Evolutionary conservation across 2,329 filamentous ascomycete species (phyloP), one percentile per base, ranked within the genome.

Genomic region (Aotearoamyces nothofagi): DNA sequence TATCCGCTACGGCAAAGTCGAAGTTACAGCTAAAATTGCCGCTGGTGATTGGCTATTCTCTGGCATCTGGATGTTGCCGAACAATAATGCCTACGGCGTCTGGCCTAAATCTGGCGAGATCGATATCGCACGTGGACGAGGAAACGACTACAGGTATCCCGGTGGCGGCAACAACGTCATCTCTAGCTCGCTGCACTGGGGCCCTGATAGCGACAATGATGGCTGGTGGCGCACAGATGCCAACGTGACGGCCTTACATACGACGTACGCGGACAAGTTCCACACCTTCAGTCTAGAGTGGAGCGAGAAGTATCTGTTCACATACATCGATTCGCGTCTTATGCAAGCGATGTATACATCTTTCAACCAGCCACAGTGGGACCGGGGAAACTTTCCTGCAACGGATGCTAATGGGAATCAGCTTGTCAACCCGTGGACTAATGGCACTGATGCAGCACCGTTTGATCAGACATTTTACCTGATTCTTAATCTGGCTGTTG

Each of bases 1-100:
- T 9, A 80, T 92, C 58, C 81, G 73, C 52, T 92, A 80, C 47
- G 82, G 82, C 26, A 77, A 79, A 24, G 66, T 92, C 29, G 79
- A 92, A 49, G 81, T 92, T 4, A 72, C 66, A 2, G 82, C 82
- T 15, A 76, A 76, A 52, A 56, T 90, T 15, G 80, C 82, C 4
- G 52, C 60, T 26, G 82, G 82, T 30, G 81, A 90, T 55, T 90
- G 82, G 82, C 63, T 92, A 8, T 90, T 82, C 82, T 82, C 82
- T 2, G 80, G 80, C n/a, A 87, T 92, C 44, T 86, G 80, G 78
- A 80, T 92, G 78, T 61, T 90, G 59, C 82, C 82, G 1, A 70
- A 69, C 26, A 60, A 75, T 23, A 62, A 72, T 30, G 72, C 59
- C 1, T 92, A 90, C 48, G 82, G 82, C 1, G 44, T 62, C 1